Base-by-base conservation (phyloP, 2,329 filamentous ascomycete genomes). In the Phoma sp. region DNA sequence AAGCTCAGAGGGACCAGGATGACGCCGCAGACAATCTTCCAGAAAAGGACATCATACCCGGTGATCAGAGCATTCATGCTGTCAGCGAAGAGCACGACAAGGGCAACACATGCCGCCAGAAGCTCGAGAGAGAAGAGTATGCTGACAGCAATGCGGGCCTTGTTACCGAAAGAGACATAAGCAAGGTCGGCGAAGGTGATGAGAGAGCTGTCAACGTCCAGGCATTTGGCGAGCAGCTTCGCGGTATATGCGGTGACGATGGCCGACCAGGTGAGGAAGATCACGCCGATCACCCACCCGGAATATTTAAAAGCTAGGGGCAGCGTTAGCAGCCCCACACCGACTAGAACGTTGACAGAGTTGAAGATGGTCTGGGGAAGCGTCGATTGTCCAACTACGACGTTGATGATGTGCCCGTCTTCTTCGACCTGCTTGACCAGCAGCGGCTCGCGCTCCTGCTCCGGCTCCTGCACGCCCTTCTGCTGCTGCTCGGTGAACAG, bases 311-410 rank as follows among this genome's bases (percentile, higher is more conserved):
- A 80, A 5, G 90, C 93, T 69, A 98, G 83, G 5, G 93, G 95
- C 48, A 99, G 79, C 74, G 91, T 96, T 45, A 99, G 82, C 27
- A 99, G 79, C 0, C 93, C 93, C 27, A 99, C 88, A 13, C 93
- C 93, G 57, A 97, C 93, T 55, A 97, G 79, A 45, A 96, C 91
- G 62, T 96, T 96, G 71, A 93, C 93, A 3, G 91, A 96, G 76
- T 99, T 99, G 81, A 98, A 96, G 58, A 97, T 84, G 6, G 93
- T 98, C 78, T 98, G 93, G 0, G 92, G 92, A 13, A 98, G 81
- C 1, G 93, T 99, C n/a, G 91, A 96, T 77, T 96, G 92, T 35
- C 93, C 93, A 58, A 96, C 89, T 2, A 96, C 87, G 2, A 93
- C 84, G 64, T 93, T 84, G 51, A 96, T 86, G 42, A 93, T 84